These are phyloP conservation scores for Artemisia argyi DNA, from an alignment of 129 eudicot genomes.

Conservation along the genomic window DNA sequence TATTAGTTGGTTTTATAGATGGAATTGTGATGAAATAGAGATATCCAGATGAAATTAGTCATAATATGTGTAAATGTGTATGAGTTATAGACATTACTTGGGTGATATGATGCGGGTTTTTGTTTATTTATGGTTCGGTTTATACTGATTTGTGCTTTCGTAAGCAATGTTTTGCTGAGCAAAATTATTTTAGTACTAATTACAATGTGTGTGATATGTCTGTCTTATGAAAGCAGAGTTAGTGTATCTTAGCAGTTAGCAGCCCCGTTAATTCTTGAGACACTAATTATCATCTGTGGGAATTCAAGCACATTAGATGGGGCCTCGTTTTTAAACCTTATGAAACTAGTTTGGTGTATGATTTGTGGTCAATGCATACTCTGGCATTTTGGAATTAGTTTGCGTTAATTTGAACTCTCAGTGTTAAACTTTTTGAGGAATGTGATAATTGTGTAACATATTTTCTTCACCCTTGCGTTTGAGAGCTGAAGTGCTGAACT, in stretches of 20 bases:
- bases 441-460: background rate
- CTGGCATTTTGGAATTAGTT: background rate
- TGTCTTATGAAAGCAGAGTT: conserved; percentile 12
- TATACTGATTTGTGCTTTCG: conserved; percentile 9
- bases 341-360: background rate
- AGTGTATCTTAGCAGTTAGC: background rate
- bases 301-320: background rate
- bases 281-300: background rate
- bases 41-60: conserved; percentile 13
- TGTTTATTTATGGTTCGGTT: conserved; percentile 13
- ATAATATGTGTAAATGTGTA: background rate
- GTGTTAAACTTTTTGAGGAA: background rate
- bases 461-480: too few relatives aligned
- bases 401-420: too few relatives aligned
- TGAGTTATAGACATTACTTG: background rate
- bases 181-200: background rate
- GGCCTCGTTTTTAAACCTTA: background rate
- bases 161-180: background rate
- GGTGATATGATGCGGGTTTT: conserved; percentile 4
- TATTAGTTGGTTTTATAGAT: too few relatives aligned
- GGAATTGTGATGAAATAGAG: conserved; percentile 1
- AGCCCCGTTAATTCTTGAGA: background rate
- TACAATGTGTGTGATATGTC: background rate
- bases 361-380: background rate
- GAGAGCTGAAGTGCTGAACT: too few relatives aligned